Evolutionary conservation across 2,329 filamentous ascomycete species (phyloP), one percentile per base, ranked within the genome.

Genomic region (Trichoderma hamatum): DNA sequence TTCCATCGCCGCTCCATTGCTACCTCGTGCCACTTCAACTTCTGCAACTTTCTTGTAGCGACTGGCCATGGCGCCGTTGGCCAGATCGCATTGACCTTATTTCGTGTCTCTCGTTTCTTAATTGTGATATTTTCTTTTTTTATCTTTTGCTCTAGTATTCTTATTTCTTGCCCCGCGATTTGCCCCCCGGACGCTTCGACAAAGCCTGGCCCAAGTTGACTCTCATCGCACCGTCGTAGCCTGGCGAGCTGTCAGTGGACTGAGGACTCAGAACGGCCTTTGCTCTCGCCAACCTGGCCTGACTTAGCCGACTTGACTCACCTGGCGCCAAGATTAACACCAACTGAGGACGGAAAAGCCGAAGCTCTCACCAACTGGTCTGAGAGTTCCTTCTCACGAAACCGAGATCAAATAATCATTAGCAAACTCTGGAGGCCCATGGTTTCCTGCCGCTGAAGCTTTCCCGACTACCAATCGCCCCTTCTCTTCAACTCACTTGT

Each of bases 71-170:
- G 65, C 49, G 56, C 46, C 65, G 56, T 59, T 59, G 54, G 49
- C 65, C 55, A 60, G 32, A 60, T 68, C 34, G 65, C 56, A 61
- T 36, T 68, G 55, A 60, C 65, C 30, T 54, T 68, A 54, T 54
- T 60, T 68, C 65, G 43, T 68, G 65, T 60, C 56, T 26, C 55
- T 68, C 55, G 56, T 61, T 68, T n/a, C 16, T 68, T 39, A 21
- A 52, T 46, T 32, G 65, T 68, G 62, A 60, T 54, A 67, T 60
- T 36, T 59, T 54, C 51, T 65, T 62, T 69, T 70, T 65, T 61
- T 43, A 68, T 67, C 63, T 59, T 55, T 49, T 28, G 16, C 19
- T 66, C 36, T 60, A 30, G 26, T 61, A n/a, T 46, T 49, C n/a
- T 64, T 64, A 49, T 30, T 43, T 58, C 21, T 36, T 39, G 55